Conservation (phyloP, 495 filamentous ascomycete genomes). For the Ramalina peruviana region DNA sequence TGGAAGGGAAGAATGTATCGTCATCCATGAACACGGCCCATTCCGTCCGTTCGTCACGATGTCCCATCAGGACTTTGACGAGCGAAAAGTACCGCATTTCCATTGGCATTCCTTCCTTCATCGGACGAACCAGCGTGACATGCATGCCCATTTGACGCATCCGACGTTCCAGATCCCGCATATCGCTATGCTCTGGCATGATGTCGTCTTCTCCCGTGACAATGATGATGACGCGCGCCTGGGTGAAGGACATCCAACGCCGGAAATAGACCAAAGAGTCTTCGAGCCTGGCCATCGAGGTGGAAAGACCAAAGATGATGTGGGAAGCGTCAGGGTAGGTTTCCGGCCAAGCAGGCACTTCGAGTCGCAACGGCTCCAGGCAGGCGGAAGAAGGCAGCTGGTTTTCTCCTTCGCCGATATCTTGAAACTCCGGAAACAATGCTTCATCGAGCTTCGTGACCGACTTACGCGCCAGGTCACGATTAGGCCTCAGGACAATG, state of each 20-base stretch:
- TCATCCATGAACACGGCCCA: conserved; percentile 57
- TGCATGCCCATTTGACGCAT: conserved; percentile 34
- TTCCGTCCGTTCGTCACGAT: conserved; percentile 31
- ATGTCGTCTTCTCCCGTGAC: conserved; percentile 34
- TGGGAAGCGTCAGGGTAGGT: conserved; percentile 32
- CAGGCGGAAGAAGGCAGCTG: conserved; percentile 1
- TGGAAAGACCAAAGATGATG: conserved; percentile 49
- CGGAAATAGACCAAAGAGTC: conserved; percentile 40
- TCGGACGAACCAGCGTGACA: conserved; percentile 35
- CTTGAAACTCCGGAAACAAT: conserved; percentile 16
- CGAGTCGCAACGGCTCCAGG: conserved; percentile 20
- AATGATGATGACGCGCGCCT: conserved; percentile 40
- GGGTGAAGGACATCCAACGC: conserved; percentile 47
- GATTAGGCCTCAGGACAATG: conserved; percentile 16
- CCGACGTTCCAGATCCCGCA: conserved; percentile 22
- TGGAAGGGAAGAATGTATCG: conserved; percentile 51
- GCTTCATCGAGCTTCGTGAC: conserved; percentile 21
- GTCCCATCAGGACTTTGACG: conserved; percentile 34
- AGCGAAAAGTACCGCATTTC: conserved; percentile 47
- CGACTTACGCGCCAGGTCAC: conserved; percentile 9
- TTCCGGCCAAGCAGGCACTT: conserved; percentile 22
- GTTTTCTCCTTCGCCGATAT: conserved; percentile 14
- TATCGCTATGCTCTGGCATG: not conserved
- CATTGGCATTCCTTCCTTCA: conserved; percentile 28
- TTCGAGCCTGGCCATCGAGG: conserved; percentile 39